Conservation (phyloP, 2,329 filamentous ascomycete genomes). For the Macroventuria anomochaeta region DNA sequence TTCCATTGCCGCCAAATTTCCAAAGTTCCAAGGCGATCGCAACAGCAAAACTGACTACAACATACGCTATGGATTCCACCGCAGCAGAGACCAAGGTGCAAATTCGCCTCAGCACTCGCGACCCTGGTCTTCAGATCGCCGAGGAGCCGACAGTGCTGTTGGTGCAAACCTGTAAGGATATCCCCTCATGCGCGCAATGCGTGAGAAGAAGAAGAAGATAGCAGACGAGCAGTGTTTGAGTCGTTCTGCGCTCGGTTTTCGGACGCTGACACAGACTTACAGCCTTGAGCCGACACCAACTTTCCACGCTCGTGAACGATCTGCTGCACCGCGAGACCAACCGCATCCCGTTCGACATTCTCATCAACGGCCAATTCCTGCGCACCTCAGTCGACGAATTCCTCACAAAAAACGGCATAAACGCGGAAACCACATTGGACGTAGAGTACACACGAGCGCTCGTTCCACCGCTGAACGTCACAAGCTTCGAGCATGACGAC, state of each 20-base stretch:
- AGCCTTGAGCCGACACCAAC: conserved; percentile 46
- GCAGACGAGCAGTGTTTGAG: background rate
- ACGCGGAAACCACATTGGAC: conserved; percentile 82
- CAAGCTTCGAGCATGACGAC: conserved; percentile 95
- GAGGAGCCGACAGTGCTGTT: conserved; percentile 42
- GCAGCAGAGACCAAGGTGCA: conserved; percentile 42
- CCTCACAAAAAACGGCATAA: conserved; percentile 83
- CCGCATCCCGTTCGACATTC: conserved; percentile 87
- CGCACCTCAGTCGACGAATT: conserved; percentile 90
- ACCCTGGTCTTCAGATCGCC: conserved; percentile 40
- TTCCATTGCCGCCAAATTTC: conserved; percentile 36
- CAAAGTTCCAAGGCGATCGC: conserved; percentile 25
- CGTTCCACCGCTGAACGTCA: conserved; percentile 85
- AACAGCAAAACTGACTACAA: conserved; percentile 13
- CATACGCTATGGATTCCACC: conserved; percentile 34
- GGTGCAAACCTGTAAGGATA: conserved; percentile 42
- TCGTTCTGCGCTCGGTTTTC: background rate
- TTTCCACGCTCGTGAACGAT: conserved; percentile 69
- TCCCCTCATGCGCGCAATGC: background rate
- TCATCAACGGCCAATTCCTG: conserved; percentile 92
- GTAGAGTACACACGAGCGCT: conserved; percentile 94
- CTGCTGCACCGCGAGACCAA: conserved; percentile 63
- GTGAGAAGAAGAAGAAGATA: background rate
- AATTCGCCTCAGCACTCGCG: conserved; percentile 46
- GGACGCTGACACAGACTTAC: conserved; percentile 17